Base-by-base conservation (phyloP, 2,329 filamentous ascomycete genomes). In the Didymosphaeria variabile region DNA sequence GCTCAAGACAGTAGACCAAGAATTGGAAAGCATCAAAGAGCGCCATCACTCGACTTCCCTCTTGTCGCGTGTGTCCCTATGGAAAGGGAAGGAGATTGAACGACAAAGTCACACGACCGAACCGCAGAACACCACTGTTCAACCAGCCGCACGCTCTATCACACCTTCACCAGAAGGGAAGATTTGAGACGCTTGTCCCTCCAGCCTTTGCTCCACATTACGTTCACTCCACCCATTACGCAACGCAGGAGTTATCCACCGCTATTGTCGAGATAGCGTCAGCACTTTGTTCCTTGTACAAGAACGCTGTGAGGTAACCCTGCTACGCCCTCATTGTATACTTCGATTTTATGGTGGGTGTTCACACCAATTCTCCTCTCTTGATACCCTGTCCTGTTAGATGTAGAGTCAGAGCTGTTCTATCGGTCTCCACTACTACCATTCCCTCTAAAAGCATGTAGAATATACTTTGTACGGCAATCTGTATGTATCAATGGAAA, bases 311-410 rank as follows among this genome's bases (percentile, higher is more conserved):
- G 19, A 45, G n/a, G 42, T 45, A 10, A n/a, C 19, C 19, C 42
- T 23, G 42, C 17, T 15, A 40, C 17, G 9, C 8, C 38, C 17
- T 9, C 9, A 17, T 10, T 45, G 42, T 13, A 13, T 23, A 8
- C 12, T 45, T 12, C 4, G 12, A 12, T 23, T 23, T 23, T 7
- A 23, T 8, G 26, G 40, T 29, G 19, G 52, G 17, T 12, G 19
- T 32, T 34, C 42, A 42, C 42, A 50, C 52, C 57, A 32, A 62
- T 67, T 67, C 72, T 74, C 71, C 74, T 70, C 72, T 75, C 73
- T 72, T 66, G 73, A 76, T 77, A 75, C 74, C 73, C 72, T 52
- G 29, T 55, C 26, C 31, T 17, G 3, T 9, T 32, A 31, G 15
- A 31, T 36, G 42, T 49, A 49, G 26, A 49, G 26, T 21, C 31